Base-by-base conservation (phyloP, 306 rosid species). In the Trichosanthes cucumerina region DNA sequence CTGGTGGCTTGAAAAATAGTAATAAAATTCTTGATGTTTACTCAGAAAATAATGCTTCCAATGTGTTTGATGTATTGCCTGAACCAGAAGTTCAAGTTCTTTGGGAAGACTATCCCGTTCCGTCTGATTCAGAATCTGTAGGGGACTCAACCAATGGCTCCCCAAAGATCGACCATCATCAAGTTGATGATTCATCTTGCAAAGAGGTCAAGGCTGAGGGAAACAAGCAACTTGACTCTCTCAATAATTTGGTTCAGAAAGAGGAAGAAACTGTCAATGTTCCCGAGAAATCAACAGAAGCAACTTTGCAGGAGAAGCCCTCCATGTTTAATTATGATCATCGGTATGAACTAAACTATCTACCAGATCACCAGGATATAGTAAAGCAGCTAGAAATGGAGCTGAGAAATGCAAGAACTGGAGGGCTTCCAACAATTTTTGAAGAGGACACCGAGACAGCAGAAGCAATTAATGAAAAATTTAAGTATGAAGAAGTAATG, bases 321-420 rank as follows among this genome's bases (percentile, higher is more conserved):
- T 21, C 69, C 58, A 81, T 71, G 15, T 80, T 73, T 7, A 81
- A 81, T 41, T 65, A 33, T 53, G 90, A 85, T 14, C 84, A 83
- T 18, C 57, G 78, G 16, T 26, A 80, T 36, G 93, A 87, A 23
- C 77, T 57, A 43, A 89, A 82, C 50, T 79, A 82, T 43, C 81
- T 79, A 64, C 85, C 91, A 88, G 95, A 94, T 79, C 95, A 92
- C 47, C 92, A 86, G 28, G 95, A 92, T 54, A 41, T 94, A 21
- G 89, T 94, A 24, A 91, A 92, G 54, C 97, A 92, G 64, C 80
- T 94, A 41, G 93, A 84, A 80, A 38, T 82, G 77, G 98, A 94
- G 62, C 77, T 94, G 76, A 86, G n/a, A 82, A 88, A 84, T 86
- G 86, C 87, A 15, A 89, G 93, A 80, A 87, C 84, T 36, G 93